These are phyloP conservation scores for Myxozyma geophila DNA, from an alignment of 805 yeast genomes.

Conservation along the genomic window DNA sequence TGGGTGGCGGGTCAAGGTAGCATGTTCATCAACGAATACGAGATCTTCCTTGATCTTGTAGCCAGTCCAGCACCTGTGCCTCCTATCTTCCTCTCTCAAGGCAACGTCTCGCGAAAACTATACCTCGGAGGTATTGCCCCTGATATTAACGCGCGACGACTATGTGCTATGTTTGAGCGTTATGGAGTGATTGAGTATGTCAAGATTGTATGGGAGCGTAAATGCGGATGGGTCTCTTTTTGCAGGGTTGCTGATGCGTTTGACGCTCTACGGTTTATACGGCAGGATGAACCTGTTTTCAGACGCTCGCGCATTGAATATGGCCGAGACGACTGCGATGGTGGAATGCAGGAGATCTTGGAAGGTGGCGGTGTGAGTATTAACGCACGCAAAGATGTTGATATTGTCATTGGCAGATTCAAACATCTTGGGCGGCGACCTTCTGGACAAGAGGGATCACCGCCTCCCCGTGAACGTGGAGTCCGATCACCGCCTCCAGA, in stretches of 20 bases:
- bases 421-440: conserved; percentile 25
- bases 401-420: conserved; percentile 27
- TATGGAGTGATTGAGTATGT: conserved; percentile 34
- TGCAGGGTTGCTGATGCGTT: conserved; percentile 32
- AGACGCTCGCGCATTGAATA: conserved; percentile 27
- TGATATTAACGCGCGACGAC: conserved; percentile 21
- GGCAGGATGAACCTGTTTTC: conserved; percentile 22
- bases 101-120: conserved; percentile 27
- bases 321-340: conserved; percentile 32
- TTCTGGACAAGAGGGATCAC: not conserved
- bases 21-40: conserved; percentile 26
- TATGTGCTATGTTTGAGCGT: conserved; percentile 26
- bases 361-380: conserved; percentile 34
- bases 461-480: not conserved
- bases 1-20: conserved; percentile 29
- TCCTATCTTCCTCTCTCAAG: conserved; percentile 8
- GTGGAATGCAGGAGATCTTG: conserved; percentile 27
- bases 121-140: conserved; percentile 27
- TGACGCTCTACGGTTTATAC: conserved; percentile 28
- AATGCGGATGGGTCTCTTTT: conserved; percentile 33
- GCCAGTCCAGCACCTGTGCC: conserved; percentile 28
- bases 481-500: not conserved
- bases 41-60: conserved; percentile 19
- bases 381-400: conserved; percentile 33
- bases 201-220: conserved; percentile 33